Conservation (phyloP, 192 early-diverging fungal species). For the Phycomyces blakesleeanus region DNA sequence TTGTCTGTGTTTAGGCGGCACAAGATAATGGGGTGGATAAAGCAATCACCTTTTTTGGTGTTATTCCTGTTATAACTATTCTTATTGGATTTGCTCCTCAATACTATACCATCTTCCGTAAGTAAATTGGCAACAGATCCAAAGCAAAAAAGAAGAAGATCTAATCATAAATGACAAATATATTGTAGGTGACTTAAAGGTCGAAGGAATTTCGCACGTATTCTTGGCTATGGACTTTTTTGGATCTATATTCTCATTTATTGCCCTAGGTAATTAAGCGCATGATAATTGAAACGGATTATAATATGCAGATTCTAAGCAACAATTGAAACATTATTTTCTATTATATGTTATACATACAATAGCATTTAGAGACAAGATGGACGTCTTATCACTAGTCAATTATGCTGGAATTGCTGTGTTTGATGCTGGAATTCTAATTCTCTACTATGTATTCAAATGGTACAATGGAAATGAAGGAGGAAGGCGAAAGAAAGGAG, state of each 20-base stretch:
- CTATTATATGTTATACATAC: background rate
- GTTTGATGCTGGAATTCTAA: slow-evolving; percentile 20
- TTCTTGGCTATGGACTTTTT: slow-evolving; percentile 42
- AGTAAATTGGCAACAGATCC: background rate
- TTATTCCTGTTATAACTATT: slow-evolving; percentile 40
- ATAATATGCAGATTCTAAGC: background rate
- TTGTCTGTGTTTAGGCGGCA: slow-evolving; percentile 20
- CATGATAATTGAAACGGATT: too few species aligned
- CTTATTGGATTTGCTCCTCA: slow-evolving; percentile 42
- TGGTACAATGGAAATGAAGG: slow-evolving; percentile 20
- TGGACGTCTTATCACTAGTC: slow-evolving; percentile 21
- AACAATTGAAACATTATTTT: background rate
- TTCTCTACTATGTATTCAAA: slow-evolving; percentile 25
- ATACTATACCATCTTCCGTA: slow-evolving; percentile 38
- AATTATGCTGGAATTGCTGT: slow-evolving; percentile 25
- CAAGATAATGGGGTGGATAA: slow-evolving; percentile 23
- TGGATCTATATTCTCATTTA: slow-evolving; percentile 42
- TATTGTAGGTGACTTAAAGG: slow-evolving; percentile 25
- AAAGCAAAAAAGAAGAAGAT: background rate
- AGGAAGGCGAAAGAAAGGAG: too few species aligned
- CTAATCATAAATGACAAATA: background rate
- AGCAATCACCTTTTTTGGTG: slow-evolving; percentile 37
- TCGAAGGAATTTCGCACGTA: slow-evolving; percentile 37
- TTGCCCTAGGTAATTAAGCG: slow-evolving; percentile 36
- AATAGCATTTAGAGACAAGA: slow-evolving; percentile 7